Evolutionary conservation across 2,329 filamentous ascomycete genomes (phyloP).

Genomic region (Aspergillus quadricinctus): DNA sequence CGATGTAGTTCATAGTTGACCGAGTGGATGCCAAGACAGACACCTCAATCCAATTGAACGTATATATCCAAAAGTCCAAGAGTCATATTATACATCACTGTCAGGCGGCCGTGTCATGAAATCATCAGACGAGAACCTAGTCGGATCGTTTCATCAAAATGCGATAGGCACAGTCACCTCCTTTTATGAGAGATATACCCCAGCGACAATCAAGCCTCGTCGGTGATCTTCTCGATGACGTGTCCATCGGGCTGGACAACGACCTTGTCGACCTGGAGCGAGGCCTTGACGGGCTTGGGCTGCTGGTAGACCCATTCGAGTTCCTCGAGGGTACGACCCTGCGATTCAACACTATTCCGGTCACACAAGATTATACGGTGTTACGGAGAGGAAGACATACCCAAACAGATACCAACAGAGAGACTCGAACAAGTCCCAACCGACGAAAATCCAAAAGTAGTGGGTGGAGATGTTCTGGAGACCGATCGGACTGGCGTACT

Average conservation of each 20-base stretch:
- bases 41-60: neutral
- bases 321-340: constrained; percentile 49
- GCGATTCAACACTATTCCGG: constrained; percentile 43
- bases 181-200: neutral
- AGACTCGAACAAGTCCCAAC: constrained; percentile 45
- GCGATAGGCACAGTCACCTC: neutral
- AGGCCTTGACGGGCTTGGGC: constrained; percentile 49
- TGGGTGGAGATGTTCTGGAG: constrained; percentile 39
- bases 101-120: neutral
- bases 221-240: constrained; percentile 45
- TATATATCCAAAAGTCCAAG: neutral
- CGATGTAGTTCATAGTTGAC: no score
- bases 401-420: constrained; percentile 45
- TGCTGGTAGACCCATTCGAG: constrained; percentile 50
- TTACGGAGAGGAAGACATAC: constrained; percentile 26
- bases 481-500: constrained; percentile 46
- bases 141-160: neutral
- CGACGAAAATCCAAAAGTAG: constrained; percentile 45
- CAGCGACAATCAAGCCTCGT: constrained; percentile 9
- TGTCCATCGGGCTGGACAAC: constrained; percentile 44
- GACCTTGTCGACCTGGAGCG: constrained; percentile 46
- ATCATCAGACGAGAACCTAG: neutral
- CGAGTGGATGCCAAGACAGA: neutral
- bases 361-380: neutral
- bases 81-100: neutral